A percentile compares a stretch with the other conserved stretches of the same genome.
These are phyloP conservation scores for Eutypa lata DNA, from an alignment of 2,329 filamentous ascomycete genomes.

Conservation along the genomic window DNA sequence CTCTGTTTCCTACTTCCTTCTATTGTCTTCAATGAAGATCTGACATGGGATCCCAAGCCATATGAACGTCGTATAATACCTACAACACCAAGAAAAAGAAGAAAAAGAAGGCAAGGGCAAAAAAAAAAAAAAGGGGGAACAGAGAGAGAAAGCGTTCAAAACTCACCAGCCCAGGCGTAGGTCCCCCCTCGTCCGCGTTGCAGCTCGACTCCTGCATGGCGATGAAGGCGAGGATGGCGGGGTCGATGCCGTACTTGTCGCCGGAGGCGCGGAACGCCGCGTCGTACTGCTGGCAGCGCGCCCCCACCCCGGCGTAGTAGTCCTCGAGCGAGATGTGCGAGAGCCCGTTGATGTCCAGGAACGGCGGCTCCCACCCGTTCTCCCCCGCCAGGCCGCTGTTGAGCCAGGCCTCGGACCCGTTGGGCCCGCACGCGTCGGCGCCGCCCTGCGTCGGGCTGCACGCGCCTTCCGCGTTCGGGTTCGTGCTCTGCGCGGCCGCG, in stretches of 20 bases:
- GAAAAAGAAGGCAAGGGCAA: neutral
- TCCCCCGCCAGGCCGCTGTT: constrained; percentile 23
- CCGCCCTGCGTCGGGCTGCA: constrained; percentile 18
- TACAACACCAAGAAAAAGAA: too few species aligned
- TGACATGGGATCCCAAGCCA: too few species aligned
- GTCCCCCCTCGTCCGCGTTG: constrained; percentile 30
- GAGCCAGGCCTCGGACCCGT: constrained; percentile 28
- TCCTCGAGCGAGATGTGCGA: constrained; percentile 22
- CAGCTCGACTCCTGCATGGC: constrained; percentile 35
- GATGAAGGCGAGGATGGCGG: constrained; percentile 32
- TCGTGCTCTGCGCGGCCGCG: neutral
- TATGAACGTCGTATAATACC: too few species aligned
- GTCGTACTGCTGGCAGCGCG: constrained; percentile 29
- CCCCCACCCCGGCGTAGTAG: constrained; percentile 25
- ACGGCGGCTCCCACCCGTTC: constrained; percentile 32
- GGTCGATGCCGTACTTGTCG: constrained; percentile 29
- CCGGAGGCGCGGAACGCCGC: constrained; percentile 29
- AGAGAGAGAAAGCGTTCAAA: too few species aligned
- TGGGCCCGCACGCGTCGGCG: constrained; percentile 16
- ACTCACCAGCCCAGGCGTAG: constrained; percentile 27
- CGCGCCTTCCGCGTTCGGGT: constrained; percentile 9
- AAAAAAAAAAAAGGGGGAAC: neutral
- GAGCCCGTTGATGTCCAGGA: constrained; percentile 27
- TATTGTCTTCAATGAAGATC: too few species aligned
- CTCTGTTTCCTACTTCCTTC: neutral